phyloP scores from a whole-genome alignment of 495 filamentous ascomycete species.

The Ascobolus immersus region DNA sequence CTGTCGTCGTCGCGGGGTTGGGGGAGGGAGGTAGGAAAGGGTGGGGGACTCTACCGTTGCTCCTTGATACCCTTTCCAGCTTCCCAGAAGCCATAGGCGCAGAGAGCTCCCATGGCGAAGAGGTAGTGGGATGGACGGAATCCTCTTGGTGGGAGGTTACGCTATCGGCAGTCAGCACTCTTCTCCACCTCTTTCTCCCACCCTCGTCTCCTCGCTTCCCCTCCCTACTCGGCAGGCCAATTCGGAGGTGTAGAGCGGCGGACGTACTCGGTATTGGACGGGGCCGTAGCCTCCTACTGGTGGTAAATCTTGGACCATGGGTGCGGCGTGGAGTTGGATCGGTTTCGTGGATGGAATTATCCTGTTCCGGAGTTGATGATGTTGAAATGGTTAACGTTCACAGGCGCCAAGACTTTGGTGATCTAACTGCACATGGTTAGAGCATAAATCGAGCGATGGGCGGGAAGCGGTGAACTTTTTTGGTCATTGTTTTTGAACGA shows the following conservation, averaged over 20 bases:
- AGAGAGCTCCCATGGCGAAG: conserved; percentile 41
- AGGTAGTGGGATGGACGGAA: conserved; percentile 64
- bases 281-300: conserved; percentile 79
- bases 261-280: conserved; percentile 75
- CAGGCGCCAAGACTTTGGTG: no score
- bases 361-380: no score
- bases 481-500: no score
- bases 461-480: no score
- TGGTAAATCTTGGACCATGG: conserved; percentile 46
- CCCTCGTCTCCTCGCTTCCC: not conserved
- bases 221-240: not conserved
- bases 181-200: no score
- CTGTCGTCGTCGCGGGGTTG: no score
- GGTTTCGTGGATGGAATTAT: conserved; percentile 4
- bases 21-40: conserved; percentile 4
- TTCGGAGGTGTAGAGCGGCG: not conserved
- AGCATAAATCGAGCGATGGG: no score
- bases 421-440: no score
- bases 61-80: conserved; percentile 54
- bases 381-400: no score
- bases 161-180: conserved; percentile 22
- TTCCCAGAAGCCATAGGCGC: conserved; percentile 75
- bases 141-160: conserved; percentile 76
- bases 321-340: conserved; percentile 1
- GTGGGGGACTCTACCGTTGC: conserved; percentile 40